These are phyloP conservation scores for Aspergillus persii DNA, from an alignment of 2,329 filamentous ascomycete genomes.

Conservation along the genomic window DNA sequence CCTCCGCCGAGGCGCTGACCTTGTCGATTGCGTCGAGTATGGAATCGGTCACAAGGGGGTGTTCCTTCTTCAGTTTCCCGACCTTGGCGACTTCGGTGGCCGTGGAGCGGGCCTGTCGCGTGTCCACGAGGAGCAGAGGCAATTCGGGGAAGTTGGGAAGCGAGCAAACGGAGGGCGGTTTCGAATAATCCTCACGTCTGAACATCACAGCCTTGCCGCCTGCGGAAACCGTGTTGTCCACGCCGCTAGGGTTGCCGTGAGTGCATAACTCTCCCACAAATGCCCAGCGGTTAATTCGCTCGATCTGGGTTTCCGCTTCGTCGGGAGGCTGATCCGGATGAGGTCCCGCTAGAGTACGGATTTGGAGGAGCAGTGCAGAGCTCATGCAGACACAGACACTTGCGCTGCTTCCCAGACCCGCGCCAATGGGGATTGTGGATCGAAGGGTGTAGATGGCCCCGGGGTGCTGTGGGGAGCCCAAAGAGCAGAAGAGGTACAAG, in stretches of 20 bases:
- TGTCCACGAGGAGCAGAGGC: slow-evolving; percentile 86
- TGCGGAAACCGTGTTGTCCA: slow-evolving; percentile 93
- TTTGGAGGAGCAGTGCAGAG: slow-evolving; percentile 79
- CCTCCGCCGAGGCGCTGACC: slow-evolving; percentile 56
- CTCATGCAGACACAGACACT: slow-evolving; percentile 88
- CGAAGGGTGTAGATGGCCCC: slow-evolving; percentile 86
- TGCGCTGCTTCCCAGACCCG: slow-evolving; percentile 89
- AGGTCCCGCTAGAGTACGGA: slow-evolving; percentile 82
- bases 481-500: slow-evolving; percentile 86
- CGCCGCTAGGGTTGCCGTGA: slow-evolving; percentile 91
- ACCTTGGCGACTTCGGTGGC: slow-evolving; percentile 85
- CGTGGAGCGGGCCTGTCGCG: slow-evolving; percentile 82
- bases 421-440: slow-evolving; percentile 89
- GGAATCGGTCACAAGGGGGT: slow-evolving; percentile 73
- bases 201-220: slow-evolving; percentile 94
- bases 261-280: slow-evolving; percentile 98
- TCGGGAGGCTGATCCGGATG: slow-evolving; percentile 86
- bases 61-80: slow-evolving; percentile 63
- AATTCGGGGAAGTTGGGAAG: slow-evolving; percentile 89
- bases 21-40: slow-evolving; percentile 82
- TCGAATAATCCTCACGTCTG: slow-evolving; percentile 72
- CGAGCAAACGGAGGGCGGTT: slow-evolving; percentile 72
- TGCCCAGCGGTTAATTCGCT: slow-evolving; percentile 96
- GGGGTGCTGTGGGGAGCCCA: slow-evolving; percentile 75
- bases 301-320: slow-evolving; percentile 85